Evolutionary conservation across 2,329 filamentous ascomycete species (phyloP), one percentile per base, ranked within the genome.

Genomic region (Polytolypa hystricis): DNA sequence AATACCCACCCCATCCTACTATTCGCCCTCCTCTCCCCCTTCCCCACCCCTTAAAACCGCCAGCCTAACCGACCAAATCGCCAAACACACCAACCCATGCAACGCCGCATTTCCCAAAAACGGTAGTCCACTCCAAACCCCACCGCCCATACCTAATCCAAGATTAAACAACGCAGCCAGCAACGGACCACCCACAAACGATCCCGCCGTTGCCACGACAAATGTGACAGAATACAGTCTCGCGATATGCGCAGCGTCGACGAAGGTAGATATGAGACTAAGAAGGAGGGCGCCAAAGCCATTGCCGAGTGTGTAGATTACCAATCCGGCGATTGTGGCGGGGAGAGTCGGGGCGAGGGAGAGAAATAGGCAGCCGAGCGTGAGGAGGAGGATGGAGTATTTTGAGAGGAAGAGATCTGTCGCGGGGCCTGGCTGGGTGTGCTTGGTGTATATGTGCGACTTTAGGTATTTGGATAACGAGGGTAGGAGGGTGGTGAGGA

Each of bases 221-320:
- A 66, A 65, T 39, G 71, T 61, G 1, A 68, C 58, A 4, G 66
- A 66, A 46, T 68, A 70, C 10, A 71, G 46, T 8, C 66, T 58
- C 4, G 66, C 67, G 3, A 66, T 62, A 36, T 70, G 57, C 26
- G 69, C 60, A 0, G 61, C 62, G 18, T 66, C 58, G 11, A 70
- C 61, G 5, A 69, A 53, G 4, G 66, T 62, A 4, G 69, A 66
- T 23, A 69, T 58, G 8, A 70, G 48, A 1, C 64, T 64, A 4
- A 67, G 61, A 39, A 66, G 62, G 1, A 67, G 54, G 31, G 63
- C 62, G 11, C 58, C 55, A 38, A 67, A 69, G 1, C 67, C 68
- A 0, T 65, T 64, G 5, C 68, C 67, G 5, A 65, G 54, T 5
- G 67, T 67, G 47, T 66, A 68, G 8, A 70, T 38, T 9, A 70